Conservation (phyloP, 2,329 filamentous ascomycete species). For the Aureobasidium sp. region DNA sequence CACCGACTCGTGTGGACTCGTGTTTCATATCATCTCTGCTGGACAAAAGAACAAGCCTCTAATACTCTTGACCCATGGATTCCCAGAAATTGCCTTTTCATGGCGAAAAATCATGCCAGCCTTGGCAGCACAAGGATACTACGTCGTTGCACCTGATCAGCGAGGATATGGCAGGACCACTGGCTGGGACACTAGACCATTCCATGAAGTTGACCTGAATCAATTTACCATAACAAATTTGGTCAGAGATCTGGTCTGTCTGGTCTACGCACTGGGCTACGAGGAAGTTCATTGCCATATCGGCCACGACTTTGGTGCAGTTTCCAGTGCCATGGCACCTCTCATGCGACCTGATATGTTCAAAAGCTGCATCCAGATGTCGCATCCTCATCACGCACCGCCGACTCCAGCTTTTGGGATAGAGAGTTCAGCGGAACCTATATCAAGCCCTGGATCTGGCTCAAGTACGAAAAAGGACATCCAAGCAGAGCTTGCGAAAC, state of each 20-base stretch:
- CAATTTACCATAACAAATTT: conserved; percentile 53
- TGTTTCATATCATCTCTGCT: conserved; percentile 54
- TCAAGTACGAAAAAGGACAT: conserved; percentile 35
- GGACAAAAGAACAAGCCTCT: conserved; percentile 45
- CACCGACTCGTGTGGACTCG: conserved; percentile 45
- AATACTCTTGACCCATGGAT: conserved; percentile 58
- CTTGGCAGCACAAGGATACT: conserved; percentile 54
- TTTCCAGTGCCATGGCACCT: conserved; percentile 52
- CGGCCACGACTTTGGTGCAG: conserved; percentile 61
- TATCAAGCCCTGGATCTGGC: background rate
- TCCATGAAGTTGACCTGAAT: conserved; percentile 46
- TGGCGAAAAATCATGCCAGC: conserved; percentile 58
- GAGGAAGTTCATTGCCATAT: conserved; percentile 51
- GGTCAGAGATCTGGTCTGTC: conserved; percentile 54
- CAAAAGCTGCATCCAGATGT: conserved; percentile 54
- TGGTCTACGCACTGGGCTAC: conserved; percentile 57
- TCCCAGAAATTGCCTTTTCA: conserved; percentile 61
- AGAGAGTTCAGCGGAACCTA: conserved; percentile 21
- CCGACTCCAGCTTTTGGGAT: conserved; percentile 44
- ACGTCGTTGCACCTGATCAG: conserved; percentile 61
- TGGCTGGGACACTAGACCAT: conserved; percentile 49
- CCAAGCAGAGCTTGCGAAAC: conserved; percentile 48
- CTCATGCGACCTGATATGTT: conserved; percentile 60
- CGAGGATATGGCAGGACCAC: conserved; percentile 61
- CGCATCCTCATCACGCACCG: conserved; percentile 55